phyloP scores from a whole-genome alignment of 441 rosid species.

The Erodium chrysanthum region DNA sequence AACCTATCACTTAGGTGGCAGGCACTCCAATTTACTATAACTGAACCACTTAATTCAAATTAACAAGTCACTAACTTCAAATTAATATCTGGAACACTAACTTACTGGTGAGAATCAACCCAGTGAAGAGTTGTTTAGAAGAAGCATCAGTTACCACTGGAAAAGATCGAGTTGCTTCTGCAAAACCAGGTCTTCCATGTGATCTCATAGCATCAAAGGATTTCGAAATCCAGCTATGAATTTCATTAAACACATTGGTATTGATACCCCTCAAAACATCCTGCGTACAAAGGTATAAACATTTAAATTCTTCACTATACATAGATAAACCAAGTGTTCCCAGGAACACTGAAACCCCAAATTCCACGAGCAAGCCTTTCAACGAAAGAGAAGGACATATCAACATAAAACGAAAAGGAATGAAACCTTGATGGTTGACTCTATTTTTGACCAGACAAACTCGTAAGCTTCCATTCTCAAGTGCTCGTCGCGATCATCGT shows the following conservation, averaged over 20 bases:
- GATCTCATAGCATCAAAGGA: constrained; percentile 45
- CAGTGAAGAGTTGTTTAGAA: constrained; percentile 60
- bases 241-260: constrained; percentile 39
- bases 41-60: neutral
- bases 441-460: constrained; percentile 67
- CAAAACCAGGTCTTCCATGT: constrained; percentile 26
- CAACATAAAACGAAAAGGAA: neutral
- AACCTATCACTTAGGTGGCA: too few species aligned
- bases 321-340: too few species aligned
- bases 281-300: constrained; percentile 32
- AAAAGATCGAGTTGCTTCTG: constrained; percentile 50
- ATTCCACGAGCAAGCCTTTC: neutral
- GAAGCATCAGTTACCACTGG: constrained; percentile 48
- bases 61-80: neutral
- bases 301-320: neutral
- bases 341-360: neutral
- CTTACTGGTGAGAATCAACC: constrained; percentile 80
- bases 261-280: constrained; percentile 55
- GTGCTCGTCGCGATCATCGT: constrained; percentile 23
- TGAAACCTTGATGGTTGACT: constrained; percentile 45
- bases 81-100: constrained; percentile 10
- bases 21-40: neutral
- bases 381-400: too few species aligned
- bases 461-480: constrained; percentile 49
- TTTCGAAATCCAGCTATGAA: constrained; percentile 56